Conservation (phyloP, 148 eudicot species). For the Vaccinium corymbosum region DNA sequence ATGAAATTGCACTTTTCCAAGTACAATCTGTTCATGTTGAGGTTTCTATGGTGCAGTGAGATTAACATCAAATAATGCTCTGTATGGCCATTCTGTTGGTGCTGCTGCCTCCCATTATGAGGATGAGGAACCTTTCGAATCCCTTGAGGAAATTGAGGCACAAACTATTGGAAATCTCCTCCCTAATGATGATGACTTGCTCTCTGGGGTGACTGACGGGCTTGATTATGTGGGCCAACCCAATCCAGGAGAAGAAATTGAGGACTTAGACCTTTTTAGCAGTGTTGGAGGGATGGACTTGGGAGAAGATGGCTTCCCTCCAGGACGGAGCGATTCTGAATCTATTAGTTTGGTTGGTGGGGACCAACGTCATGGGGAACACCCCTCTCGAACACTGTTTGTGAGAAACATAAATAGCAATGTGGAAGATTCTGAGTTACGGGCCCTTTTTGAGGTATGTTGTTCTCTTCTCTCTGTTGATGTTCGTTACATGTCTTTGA, state of each 20-base stretch:
- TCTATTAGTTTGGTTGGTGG: conserved; percentile 30
- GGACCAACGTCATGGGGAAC: conserved; percentile 29
- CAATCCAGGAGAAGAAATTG: conserved; percentile 46
- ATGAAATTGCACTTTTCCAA: neutral
- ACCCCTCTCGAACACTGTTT: conserved; percentile 73
- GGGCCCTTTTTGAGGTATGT: conserved; percentile 61
- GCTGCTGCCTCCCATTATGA: conserved; percentile 52
- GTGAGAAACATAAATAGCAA: conserved; percentile 73
- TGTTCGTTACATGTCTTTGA: neutral
- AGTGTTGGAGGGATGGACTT: conserved; percentile 86
- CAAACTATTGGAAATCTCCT: conserved; percentile 91
- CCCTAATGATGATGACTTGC: conserved; percentile 83
- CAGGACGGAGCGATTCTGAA: conserved; percentile 35
- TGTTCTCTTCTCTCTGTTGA: neutral
- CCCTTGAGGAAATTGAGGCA: conserved; percentile 89
- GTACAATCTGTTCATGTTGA: neutral
- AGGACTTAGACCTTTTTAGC: conserved; percentile 70
- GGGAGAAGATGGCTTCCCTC: conserved; percentile 56
- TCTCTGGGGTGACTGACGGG: conserved; percentile 71
- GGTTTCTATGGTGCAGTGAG: conserved; percentile 41
- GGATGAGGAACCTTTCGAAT: conserved; percentile 61
- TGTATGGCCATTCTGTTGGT: conserved; percentile 52
- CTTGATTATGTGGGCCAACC: conserved; percentile 35
- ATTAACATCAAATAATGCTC: conserved; percentile 39
- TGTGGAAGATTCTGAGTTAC: conserved; percentile 70